A percentile compares a stretch with the other conserved stretches of the same genome.
Evolutionary conservation across 768 basidiomycete genomes (phyloP).

Genomic region (Tulasnella sp.): DNA sequence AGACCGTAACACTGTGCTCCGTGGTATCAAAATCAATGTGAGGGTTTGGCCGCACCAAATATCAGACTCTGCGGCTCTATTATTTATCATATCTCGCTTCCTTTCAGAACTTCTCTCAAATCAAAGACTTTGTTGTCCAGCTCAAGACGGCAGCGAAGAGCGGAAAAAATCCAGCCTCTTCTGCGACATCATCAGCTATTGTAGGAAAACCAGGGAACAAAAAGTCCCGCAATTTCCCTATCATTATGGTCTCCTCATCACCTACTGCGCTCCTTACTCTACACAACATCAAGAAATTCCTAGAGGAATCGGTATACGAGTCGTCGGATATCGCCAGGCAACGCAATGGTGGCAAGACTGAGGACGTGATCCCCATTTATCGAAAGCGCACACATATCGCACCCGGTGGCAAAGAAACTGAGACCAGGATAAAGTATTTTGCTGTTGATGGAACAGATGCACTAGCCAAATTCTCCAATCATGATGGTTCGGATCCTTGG

Average conservation of each 20-base stretch:
- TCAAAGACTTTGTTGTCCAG: conserved; percentile 52
- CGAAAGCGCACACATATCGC: conserved; percentile 62
- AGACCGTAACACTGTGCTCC: conserved; percentile 72
- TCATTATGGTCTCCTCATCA: conserved; percentile 94
- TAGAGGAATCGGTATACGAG: conserved; percentile 85
- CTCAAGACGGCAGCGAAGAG: conserved; percentile 54
- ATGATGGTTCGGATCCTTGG: conserved; percentile 72
- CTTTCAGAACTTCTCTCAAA: conserved; percentile 66
- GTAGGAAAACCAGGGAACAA: conserved; percentile 43
- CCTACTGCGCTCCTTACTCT: conserved; percentile 93
- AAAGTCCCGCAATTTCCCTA: conserved; percentile 78
- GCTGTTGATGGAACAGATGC: conserved; percentile 91
- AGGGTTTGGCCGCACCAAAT: conserved; percentile 24
- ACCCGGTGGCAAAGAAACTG: conserved; percentile 48
- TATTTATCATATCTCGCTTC: not conserved
- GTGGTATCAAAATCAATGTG: conserved; percentile 77
- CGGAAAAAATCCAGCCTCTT: conserved; percentile 24
- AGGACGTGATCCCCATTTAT: conserved; percentile 82
- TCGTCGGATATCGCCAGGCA: conserved; percentile 58
- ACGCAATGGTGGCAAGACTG: conserved; percentile 44
- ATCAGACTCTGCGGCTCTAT: not conserved
- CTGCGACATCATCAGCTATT: not conserved
- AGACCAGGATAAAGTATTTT: conserved; percentile 48
- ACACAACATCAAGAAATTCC: conserved; percentile 91
- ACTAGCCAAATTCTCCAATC: conserved; percentile 56